Evolutionary conservation across 768 basidiomycete species (phyloP).

Genomic region (Pulveroboletus sp.): DNA sequence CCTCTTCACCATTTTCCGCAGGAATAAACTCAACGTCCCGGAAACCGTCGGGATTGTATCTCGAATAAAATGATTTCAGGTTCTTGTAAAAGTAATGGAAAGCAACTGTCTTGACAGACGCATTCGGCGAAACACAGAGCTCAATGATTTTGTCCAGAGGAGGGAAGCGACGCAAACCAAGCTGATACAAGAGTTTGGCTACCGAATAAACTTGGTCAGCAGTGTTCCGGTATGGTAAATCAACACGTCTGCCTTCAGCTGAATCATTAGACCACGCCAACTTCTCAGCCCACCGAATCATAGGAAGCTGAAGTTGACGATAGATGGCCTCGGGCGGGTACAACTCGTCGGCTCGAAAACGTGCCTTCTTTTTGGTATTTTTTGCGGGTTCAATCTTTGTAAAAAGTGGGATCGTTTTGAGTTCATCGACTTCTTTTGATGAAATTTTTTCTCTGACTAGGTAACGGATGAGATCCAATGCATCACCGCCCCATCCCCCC

Average conservation of each 20-base stretch:
- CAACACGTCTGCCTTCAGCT: slow-evolving; percentile 65
- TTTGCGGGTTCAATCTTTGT: slow-evolving; percentile 43
- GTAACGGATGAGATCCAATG: slow-evolving; percentile 79
- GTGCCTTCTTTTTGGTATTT: slow-evolving; percentile 28
- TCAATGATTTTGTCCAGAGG: slow-evolving; percentile 61
- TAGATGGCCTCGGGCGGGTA: slow-evolving; percentile 80
- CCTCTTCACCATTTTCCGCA: slow-evolving; percentile 45
- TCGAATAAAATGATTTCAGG: slow-evolving; percentile 51
- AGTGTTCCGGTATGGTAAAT: background rate
- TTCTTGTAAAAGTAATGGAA: slow-evolving; percentile 81
- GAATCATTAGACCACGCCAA: slow-evolving; percentile 64
- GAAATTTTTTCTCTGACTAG: slow-evolving; percentile 65
- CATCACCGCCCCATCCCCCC: slow-evolving; percentile 79
- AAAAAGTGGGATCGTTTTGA: slow-evolving; percentile 68
- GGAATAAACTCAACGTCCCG: slow-evolving; percentile 72
- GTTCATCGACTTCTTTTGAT: slow-evolving; percentile 49
- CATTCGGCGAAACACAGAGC: slow-evolving; percentile 58
- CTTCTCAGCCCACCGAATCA: slow-evolving; percentile 77
- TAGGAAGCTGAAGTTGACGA: slow-evolving; percentile 65
- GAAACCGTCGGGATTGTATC: slow-evolving; percentile 52
- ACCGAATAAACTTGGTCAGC: background rate
- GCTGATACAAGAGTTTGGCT: slow-evolving; percentile 78
- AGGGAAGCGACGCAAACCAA: slow-evolving; percentile 66
- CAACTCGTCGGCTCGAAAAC: slow-evolving; percentile 65
- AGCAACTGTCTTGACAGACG: slow-evolving; percentile 49